Conservation (phyloP, 352 stramenopile genomes). For the Blastocystis sp. region DNA sequence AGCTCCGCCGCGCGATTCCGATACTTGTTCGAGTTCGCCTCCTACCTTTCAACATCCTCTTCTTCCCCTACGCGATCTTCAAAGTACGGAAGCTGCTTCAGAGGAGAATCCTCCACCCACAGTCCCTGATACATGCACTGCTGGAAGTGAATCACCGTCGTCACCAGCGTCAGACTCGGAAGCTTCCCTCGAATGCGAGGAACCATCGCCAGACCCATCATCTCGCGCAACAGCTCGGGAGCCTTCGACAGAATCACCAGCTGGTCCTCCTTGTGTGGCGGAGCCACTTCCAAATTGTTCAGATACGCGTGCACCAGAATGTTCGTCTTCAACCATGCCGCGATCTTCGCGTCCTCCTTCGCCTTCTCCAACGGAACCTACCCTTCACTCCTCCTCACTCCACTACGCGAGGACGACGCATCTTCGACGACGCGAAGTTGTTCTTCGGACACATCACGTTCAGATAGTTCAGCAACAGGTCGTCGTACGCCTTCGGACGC, state of each 20-base stretch:
- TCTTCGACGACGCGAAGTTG: not conserved
- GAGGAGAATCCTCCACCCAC: slow-evolving; percentile 75
- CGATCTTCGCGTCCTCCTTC: not conserved
- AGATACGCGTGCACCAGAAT: slow-evolving; percentile 42
- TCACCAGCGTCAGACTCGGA: not conserved
- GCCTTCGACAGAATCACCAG: not conserved
- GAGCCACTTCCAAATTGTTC: slow-evolving; percentile 31
- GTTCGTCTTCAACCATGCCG: slow-evolving; percentile 16
- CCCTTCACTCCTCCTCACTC: not conserved
- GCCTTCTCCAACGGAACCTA: slow-evolving; percentile 30
- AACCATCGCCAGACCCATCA: not conserved
- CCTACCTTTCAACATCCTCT: slow-evolving; percentile 70
- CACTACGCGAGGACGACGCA: not conserved
- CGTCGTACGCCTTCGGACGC: not conserved
- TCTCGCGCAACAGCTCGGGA: slow-evolving; percentile 4
- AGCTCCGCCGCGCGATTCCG: slow-evolving; percentile 73
- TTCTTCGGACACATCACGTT: slow-evolving; percentile 18
- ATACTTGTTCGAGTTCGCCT: slow-evolving; percentile 71
- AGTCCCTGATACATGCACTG: slow-evolving; percentile 75
- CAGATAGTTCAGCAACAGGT: not conserved
- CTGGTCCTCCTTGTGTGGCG: not conserved
- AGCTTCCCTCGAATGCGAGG: not conserved
- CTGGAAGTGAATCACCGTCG: slow-evolving; percentile 71
- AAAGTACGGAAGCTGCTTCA: slow-evolving; percentile 73
- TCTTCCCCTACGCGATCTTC: slow-evolving; percentile 62